Evolutionary conservation across 176 grass and related monocot genomes (phyloP), one percentile per base, ranked within the genome.

Genomic region (Oryza nivara): DNA sequence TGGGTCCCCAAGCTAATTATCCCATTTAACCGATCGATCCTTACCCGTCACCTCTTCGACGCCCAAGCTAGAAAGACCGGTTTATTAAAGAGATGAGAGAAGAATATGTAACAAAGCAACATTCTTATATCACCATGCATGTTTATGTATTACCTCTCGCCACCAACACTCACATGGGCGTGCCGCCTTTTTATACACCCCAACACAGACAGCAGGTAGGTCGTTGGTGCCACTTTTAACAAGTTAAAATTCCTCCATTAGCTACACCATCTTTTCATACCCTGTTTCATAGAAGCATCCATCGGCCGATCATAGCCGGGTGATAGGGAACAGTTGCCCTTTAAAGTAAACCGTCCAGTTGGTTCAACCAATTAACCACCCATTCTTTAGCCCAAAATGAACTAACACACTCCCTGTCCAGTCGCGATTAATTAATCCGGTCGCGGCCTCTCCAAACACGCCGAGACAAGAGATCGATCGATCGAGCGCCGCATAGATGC

Each of bases 141-240:
- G 30, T 32, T 32, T 32, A 60, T 3, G 8, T 9, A 79, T 22
- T 20, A 17, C 81, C 44, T 73, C 4, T 73, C 4, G 58, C 68
- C 66, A 23, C 30, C 11, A 80, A 69, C 70, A 38, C 80, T 6
- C 87, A 88, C 87, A 88, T 84, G 87, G 82, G 35, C 36, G 15
- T 71, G 72, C 65, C 28, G 0, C 64, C 36, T 60, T 80, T 68
- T 22, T 34, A 52, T 51, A 34, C 35, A 30, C 54, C 56, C 12
- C 11, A 66, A 80, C 35, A 26, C 8, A 44, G 73, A 76, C 45
- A 56, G 58, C 5, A 11, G 11, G 68, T 2, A 32, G 30, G 30
- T 32, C 30, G 30, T 14, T 44, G 54, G 51, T 14, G 47, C 9
- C 46, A 10, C 19, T 84, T 26, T 36, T 22, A 75, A 13, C 5